Percentiles rank a stretch among this genome's conserved stretches.
phyloP scores from a whole-genome alignment of 352 stramenopile genomes.

The Phytophthora europaea region DNA sequence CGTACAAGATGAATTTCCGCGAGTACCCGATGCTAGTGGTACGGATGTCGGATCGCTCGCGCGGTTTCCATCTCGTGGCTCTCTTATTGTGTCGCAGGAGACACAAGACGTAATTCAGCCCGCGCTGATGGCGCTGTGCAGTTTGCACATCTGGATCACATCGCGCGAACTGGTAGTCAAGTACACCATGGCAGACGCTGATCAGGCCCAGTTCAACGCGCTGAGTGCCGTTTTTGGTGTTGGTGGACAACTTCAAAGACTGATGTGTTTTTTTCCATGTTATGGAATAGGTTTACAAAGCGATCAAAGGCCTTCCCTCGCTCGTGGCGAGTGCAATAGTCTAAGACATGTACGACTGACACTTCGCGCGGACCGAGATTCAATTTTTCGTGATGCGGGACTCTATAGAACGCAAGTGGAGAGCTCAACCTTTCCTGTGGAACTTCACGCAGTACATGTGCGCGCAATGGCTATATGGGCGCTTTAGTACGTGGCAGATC shows the following conservation, averaged over 20 bases:
- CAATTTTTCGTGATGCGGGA: slow-evolving; percentile 6
- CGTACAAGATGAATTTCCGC: not conserved
- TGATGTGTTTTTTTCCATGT: slow-evolving; percentile 31
- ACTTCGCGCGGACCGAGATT: slow-evolving; percentile 13
- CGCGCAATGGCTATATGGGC: slow-evolving; percentile 19
- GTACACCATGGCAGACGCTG: slow-evolving; percentile 28
- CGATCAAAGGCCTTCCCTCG: slow-evolving; percentile 4
- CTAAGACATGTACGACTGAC: slow-evolving; percentile 29
- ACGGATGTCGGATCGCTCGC: not conserved
- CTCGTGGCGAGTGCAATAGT: not conserved
- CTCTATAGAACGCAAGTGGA: not conserved
- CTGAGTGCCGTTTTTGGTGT: not conserved
- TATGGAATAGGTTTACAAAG: slow-evolving; percentile 20
- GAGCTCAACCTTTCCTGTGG: not conserved
- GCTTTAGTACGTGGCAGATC: too few relatives aligned
- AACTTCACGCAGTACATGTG: slow-evolving; percentile 12
- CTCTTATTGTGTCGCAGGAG: not conserved
- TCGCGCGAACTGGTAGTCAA: not conserved
- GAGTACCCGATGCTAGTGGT: slow-evolving; percentile 3
- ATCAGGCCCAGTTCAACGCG: not conserved
- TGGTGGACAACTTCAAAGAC: not conserved
- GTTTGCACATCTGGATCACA: slow-evolving; percentile 1
- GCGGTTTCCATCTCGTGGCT: not conserved
- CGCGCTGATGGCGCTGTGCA: not conserved
- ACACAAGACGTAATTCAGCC: too few relatives aligned